These are phyloP conservation scores for Pythium brachiatum DNA, from an alignment of 352 stramenopile genomes.

Conservation along the genomic window DNA sequence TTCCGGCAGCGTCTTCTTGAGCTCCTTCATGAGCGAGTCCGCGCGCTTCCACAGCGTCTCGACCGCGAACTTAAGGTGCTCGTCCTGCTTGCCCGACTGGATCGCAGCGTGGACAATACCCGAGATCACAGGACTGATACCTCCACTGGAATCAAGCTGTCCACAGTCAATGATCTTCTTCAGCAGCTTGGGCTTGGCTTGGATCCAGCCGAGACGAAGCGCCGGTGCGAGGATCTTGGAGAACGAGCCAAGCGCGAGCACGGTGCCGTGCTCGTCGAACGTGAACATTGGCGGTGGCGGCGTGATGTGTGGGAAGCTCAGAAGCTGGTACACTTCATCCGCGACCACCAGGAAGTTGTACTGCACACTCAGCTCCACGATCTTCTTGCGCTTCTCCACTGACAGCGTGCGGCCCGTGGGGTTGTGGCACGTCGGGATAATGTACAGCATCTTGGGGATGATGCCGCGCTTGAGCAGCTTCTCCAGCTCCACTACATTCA, in stretches of 20 bases:
- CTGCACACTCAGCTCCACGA: slow-evolving; percentile 86
- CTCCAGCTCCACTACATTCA: slow-evolving; percentile 88
- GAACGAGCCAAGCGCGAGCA: slow-evolving; percentile 91
- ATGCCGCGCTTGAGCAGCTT: slow-evolving; percentile 67
- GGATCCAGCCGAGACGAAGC: slow-evolving; percentile 89
- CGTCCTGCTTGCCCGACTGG: slow-evolving; percentile 60
- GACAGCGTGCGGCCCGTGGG: slow-evolving; percentile 89
- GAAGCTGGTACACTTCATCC: slow-evolving; percentile 95
- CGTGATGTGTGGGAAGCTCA: slow-evolving; percentile 89
- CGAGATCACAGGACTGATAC: slow-evolving; percentile 91
- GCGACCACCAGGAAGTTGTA: slow-evolving; percentile 91
- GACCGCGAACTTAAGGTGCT: slow-evolving; percentile 74
- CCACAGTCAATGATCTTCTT: slow-evolving; percentile 78
- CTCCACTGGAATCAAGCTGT: slow-evolving; percentile 91
- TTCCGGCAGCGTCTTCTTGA: slow-evolving; percentile 58
- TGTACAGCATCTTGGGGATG: slow-evolving; percentile 92
- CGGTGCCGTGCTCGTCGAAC: slow-evolving; percentile 76
- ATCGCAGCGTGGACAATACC: slow-evolving; percentile 83
- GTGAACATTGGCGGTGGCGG: slow-evolving; percentile 83
- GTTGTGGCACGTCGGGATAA: slow-evolving; percentile 95
- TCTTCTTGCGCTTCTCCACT: slow-evolving; percentile 76
- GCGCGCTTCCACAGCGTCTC: slow-evolving; percentile 74
- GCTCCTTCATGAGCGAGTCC: slow-evolving; percentile 72
- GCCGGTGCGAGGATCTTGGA: slow-evolving; percentile 94
- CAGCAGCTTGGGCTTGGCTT: slow-evolving; percentile 66